phyloP scores from a whole-genome alignment of 2,329 filamentous ascomycete genomes.

The Fusarium redolens region DNA sequence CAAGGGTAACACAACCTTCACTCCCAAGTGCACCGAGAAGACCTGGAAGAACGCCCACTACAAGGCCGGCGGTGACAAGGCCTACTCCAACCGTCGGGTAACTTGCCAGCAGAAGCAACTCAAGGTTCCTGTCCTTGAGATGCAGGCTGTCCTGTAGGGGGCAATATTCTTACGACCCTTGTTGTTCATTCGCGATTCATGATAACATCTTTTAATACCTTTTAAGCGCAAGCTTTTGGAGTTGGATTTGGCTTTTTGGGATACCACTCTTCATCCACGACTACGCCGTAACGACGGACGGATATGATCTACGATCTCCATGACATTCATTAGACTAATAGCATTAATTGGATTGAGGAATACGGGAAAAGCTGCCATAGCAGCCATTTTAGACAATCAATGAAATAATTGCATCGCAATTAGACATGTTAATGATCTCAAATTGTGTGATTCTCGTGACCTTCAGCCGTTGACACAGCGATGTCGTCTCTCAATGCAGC shows the following conservation, averaged over 20 bases:
- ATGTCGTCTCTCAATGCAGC: too few relatives aligned
- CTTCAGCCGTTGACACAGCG: not conserved
- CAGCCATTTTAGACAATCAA: conserved; percentile 20
- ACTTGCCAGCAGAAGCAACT: conserved; percentile 44
- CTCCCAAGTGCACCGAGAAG: conserved; percentile 45
- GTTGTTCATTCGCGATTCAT: conserved; percentile 5
- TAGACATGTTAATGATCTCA: not conserved
- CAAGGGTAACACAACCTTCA: conserved; percentile 42
- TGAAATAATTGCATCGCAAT: conserved; percentile 4
- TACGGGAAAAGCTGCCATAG: conserved; percentile 13
- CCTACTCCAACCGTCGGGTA: conserved; percentile 45
- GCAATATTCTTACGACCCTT: not conserved
- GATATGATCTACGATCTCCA: conserved; percentile 41
- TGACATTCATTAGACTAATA: conserved; percentile 43
- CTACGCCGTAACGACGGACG: conserved; percentile 41
- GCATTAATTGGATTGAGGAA: not conserved
- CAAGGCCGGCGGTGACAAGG: conserved; percentile 43
- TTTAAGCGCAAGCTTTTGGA: conserved; percentile 34
- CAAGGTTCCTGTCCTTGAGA: conserved; percentile 44
- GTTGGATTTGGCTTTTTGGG: conserved; percentile 21
- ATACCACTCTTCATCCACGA: conserved; percentile 32
- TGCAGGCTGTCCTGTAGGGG: conserved; percentile 45
- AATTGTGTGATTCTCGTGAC: not conserved
- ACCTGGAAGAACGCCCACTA: conserved; percentile 48
- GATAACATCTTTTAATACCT: conserved; percentile 24